A percentile compares a stretch with the other conserved stretches of the same genome.
phyloP scores from a whole-genome alignment of 140 eudicot species.

The Cichorium intybus region DNA sequence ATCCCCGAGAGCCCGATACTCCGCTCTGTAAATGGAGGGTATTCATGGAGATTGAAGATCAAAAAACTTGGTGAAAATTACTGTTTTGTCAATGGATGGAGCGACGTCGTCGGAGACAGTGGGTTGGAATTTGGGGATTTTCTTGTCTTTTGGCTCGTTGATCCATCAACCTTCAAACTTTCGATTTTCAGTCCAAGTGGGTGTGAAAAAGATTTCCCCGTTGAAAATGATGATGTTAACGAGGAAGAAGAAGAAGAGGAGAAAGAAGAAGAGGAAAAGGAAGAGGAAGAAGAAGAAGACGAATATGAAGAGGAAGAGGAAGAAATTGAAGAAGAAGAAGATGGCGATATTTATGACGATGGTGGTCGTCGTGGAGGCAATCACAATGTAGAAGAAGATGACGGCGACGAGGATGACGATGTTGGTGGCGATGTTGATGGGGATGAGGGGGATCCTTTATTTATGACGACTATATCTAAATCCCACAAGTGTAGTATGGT shows the following conservation, averaged over 20 bases:
- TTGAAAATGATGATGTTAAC: not conserved
- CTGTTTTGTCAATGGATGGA: slow-evolving; percentile 18
- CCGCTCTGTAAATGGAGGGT: slow-evolving; percentile 11
- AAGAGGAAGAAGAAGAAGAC: too few relatives aligned
- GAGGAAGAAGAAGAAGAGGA: not conserved
- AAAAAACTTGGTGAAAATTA: not conserved
- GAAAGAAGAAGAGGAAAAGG: too few relatives aligned
- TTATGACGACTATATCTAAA: slow-evolving; percentile 2
- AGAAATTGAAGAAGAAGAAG: not conserved
- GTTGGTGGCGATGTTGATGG: not conserved
- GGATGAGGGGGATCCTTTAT: not conserved
- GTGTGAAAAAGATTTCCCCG: slow-evolving; percentile 1
- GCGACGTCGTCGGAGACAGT: not conserved
- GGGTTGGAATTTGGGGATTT: slow-evolving; percentile 9
- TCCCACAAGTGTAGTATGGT: not conserved
- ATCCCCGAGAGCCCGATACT: not conserved
- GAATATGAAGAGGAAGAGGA: not conserved
- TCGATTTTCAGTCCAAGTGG: not conserved
- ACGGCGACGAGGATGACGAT: not conserved
- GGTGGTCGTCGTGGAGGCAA: too few relatives aligned
- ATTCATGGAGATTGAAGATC: slow-evolving; percentile 9
- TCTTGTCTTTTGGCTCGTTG: slow-evolving; percentile 21
- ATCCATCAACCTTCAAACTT: slow-evolving; percentile 5
- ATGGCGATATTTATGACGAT: not conserved
- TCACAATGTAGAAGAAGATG: not conserved